Evolutionary conservation across 1,139 yeast species (phyloP).

Genomic region (Taiozyma sp.): DNA sequence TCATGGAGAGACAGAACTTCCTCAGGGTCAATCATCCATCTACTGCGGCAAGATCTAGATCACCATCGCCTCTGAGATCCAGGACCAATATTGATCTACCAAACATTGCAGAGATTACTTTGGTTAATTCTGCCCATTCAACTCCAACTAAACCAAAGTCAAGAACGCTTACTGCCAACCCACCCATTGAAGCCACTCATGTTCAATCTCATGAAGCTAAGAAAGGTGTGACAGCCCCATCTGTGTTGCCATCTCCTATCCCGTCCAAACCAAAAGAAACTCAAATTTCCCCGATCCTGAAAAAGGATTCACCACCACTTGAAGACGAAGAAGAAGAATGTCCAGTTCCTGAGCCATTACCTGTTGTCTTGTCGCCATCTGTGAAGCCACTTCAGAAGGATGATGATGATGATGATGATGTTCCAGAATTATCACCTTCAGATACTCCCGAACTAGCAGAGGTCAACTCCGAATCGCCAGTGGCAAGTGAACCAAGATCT

Average conservation of each 20-base stretch:
- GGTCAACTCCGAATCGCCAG: slow-evolving; percentile 4
- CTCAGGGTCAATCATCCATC: background rate
- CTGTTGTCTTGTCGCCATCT: background rate
- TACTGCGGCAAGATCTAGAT: background rate
- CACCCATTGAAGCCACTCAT: background rate
- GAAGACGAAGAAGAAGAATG: background rate
- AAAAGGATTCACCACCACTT: background rate
- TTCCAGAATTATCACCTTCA: background rate
- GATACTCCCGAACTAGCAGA: slow-evolving; percentile 3
- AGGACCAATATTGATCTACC: slow-evolving; percentile 1
- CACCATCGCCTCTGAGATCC: slow-evolving; percentile 8
- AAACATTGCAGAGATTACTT: slow-evolving; percentile 5
- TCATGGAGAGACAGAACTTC: background rate
- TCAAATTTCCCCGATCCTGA: background rate
- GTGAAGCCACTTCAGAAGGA: background rate
- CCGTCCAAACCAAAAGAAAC: background rate
- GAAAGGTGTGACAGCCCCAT: background rate
- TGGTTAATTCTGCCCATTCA: background rate
- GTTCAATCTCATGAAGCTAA: background rate
- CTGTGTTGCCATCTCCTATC: background rate
- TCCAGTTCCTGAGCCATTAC: background rate
- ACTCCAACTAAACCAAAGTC: slow-evolving; percentile 1
- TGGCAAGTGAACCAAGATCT: background rate
- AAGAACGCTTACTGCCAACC: background rate
- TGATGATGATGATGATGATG: background rate